Evolutionary conservation across 768 basidiomycete genomes (phyloP).

Genomic region (Rickenella mellea): DNA sequence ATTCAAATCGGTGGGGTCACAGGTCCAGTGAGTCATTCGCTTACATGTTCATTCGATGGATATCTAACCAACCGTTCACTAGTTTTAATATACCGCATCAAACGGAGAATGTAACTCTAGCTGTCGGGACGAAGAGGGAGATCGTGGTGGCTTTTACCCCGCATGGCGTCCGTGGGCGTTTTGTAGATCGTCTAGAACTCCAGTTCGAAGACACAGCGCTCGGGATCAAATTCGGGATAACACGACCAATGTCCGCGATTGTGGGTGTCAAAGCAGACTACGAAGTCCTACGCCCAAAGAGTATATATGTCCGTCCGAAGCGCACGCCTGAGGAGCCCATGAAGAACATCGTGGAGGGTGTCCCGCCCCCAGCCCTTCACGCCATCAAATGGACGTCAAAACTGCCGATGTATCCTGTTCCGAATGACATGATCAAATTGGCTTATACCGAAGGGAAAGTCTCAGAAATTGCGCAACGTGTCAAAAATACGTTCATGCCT

Average conservation of each 20-base stretch:
- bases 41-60: no score
- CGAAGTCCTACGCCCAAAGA: conserved; percentile 33
- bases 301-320: conserved; percentile 28
- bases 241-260: conserved; percentile 33
- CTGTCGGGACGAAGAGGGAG: no score
- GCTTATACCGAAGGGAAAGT: conserved; percentile 16
- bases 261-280: conserved; percentile 42
- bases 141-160: no score
- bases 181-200: conserved; percentile 39
- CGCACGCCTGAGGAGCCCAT: conserved; percentile 7
- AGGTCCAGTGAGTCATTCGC: no score
- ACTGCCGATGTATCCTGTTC: conserved; percentile 33
- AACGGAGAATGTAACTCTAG: no score
- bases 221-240: conserved; percentile 33
- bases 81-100: no score
- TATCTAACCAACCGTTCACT: no score
- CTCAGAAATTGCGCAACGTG: conserved; percentile 10
- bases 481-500: conserved; percentile 28
- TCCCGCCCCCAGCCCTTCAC: conserved; percentile 10
- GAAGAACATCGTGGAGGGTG: conserved; percentile 16
- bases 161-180: conserved; percentile 32
- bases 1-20: no score
- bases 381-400: conserved; percentile 25
- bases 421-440: conserved; percentile 19
- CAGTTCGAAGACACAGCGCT: conserved; percentile 28